Base-by-base conservation (phyloP, 179 eudicot genomes). In the Actinidia arguta region DNA sequence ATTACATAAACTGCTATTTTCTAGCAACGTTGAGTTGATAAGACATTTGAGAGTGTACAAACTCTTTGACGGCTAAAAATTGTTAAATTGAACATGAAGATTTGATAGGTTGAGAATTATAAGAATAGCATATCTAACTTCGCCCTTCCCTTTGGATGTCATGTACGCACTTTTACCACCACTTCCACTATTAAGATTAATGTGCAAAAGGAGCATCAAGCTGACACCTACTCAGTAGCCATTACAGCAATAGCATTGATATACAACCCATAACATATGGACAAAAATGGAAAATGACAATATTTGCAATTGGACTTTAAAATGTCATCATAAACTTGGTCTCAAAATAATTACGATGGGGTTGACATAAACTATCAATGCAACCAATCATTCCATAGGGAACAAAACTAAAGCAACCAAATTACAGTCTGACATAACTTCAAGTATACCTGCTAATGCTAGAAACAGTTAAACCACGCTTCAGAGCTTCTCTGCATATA, bases 401-500 rank as follows among this genome's bases (percentile, higher is more conserved):
- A 56, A 17, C 17, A 52, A 55, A 56, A 55, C 16, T 4, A 39
- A 54, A 55, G 17, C 31, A 74, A 74, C 61, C 47, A 58, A 76
- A 76, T 39, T 17, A 18, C 17, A 61, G 46, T 77, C 39, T 16
- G 73, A 20, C 4, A 17, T 48, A 77, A 16, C 39, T 69, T 47
- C 3, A 27, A 25, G 14, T 22, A 6, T 89, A 90, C 95, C 95
- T 90, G 93, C 93, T 92, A 63, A 92, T 80, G 84, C 95, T 92
- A 80, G 91, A 86, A 24, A 92, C 95, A 67, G 83, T 80, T 81
- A 92, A 72, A 31, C 95, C 95, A 80, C 87, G 93, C 46, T 85
- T 85, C 69, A 92, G 73, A 75, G 95, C 95, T 88, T 89, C 92
- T 85, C 83, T 88, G 87, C 93, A 91, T 22, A 92, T 84, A 82